phyloP scores from a whole-genome alignment of 306 rosid species.

The Leucaena leucocephala region DNA sequence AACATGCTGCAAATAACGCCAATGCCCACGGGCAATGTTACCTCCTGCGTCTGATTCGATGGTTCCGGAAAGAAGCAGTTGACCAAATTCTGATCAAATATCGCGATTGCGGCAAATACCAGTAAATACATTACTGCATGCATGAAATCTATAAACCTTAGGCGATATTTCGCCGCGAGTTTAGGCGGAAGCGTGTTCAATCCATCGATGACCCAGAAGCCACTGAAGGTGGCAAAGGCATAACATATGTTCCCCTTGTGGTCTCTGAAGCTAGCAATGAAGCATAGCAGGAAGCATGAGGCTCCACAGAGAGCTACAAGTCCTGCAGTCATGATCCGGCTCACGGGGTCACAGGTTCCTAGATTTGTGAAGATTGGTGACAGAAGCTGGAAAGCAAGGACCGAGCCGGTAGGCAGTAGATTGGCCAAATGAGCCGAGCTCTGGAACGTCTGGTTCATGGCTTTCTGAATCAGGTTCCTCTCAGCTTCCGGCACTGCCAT shows the following conservation, averaged over 20 bases:
- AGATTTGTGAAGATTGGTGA: constrained; percentile 73
- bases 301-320: constrained; percentile 58
- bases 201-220: constrained; percentile 75
- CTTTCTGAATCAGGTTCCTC: constrained; percentile 63
- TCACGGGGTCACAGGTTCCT: constrained; percentile 66
- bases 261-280: constrained; percentile 73
- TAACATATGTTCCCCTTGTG: constrained; percentile 62
- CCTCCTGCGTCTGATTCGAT: constrained; percentile 55
- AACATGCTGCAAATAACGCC: constrained; percentile 64
- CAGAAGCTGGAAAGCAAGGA: constrained; percentile 84
- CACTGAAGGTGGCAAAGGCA: constrained; percentile 70
- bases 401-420: constrained; percentile 85
- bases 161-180: constrained; percentile 50
- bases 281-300: constrained; percentile 59
- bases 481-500: constrained; percentile 41
- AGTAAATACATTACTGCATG: constrained; percentile 63
- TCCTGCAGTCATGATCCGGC: constrained; percentile 50
- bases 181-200: constrained; percentile 42
- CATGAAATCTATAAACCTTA: constrained; percentile 59
- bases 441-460: constrained; percentile 73
- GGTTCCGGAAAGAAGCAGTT: constrained; percentile 69
- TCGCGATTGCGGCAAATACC: constrained; percentile 71
- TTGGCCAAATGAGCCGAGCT: constrained; percentile 89
- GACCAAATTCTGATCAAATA: constrained; percentile 68
- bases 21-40: constrained; percentile 65